A percentile compares a stretch with the other conserved stretches of the same genome.
Conservation (phyloP, 1,284 basidiomycete species). For the Puccinia triticina region DNA sequence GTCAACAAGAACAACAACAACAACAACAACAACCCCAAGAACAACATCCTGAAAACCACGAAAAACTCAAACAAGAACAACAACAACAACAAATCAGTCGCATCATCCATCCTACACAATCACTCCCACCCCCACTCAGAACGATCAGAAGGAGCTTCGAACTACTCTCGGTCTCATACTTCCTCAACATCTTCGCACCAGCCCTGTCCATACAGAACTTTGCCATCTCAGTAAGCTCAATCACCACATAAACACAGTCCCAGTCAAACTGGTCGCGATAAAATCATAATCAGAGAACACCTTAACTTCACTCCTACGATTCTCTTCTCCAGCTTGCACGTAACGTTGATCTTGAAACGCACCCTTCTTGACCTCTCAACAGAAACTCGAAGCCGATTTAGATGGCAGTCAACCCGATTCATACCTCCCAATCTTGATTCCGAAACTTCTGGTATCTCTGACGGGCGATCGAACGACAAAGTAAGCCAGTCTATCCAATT, state of each 20-base stretch:
- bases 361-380: background rate
- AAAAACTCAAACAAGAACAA: background rate
- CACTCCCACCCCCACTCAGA: conserved; percentile 24
- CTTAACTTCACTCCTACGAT: background rate
- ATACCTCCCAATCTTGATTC: conserved; percentile 33
- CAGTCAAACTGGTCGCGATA: background rate
- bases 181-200: conserved; percentile 41
- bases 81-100: background rate
- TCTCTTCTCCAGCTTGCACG: background rate
- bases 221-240: conserved; percentile 33
- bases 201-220: conserved; percentile 34
- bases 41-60: background rate
- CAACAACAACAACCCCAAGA: background rate
- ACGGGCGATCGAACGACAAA: conserved; percentile 47
- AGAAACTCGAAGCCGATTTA: conserved; percentile 49
- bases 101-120: conserved; percentile 25
- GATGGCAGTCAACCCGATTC: conserved; percentile 43
- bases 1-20: background rate
- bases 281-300: background rate
- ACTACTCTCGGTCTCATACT: conserved; percentile 42
- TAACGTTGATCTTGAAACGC: background rate
- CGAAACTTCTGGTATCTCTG: conserved; percentile 32
- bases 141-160: conserved; percentile 32
- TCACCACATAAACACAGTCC: background rate
- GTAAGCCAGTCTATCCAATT: background rate